Evolutionary conservation across 2,329 filamentous ascomycete species (phyloP), one percentile per base, ranked within the genome.

Genomic region (Ceratocystis alfenasii): DNA sequence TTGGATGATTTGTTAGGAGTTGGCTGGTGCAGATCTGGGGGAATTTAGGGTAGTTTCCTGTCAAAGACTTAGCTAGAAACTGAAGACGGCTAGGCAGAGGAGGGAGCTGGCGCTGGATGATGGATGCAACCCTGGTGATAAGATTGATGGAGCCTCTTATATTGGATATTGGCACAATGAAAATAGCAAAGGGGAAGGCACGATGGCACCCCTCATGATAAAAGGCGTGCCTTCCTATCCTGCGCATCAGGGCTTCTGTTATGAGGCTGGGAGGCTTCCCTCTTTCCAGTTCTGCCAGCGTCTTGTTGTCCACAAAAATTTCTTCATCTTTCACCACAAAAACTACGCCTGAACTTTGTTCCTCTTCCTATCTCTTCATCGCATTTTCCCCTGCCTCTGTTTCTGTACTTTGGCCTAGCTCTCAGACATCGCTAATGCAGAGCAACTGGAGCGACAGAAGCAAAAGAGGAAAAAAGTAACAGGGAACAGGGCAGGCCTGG

Each of bases 301-400:
- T 33, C 12, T 36, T 15, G 25, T 5, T 36, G 55, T 59, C 55
- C 28, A 33, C 25, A 36, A 59, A 41, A 33, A 10, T 36, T 36
- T 59, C 8, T 57, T n/a, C 15, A 33, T 30, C 28, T 33, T 59
- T 28, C 48, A 28, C 15, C 3, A 25, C 22, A 10, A 10, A 25
- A 25, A 53, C 20, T 8, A 3, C 10, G 10, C 6, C 12, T 1
- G 20, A 46, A 5, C 41, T 46, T 64, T 64, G 30, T 10, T 10
- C 10, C 46, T 64, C 62, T 20, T 25, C 22, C n/a, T 30, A 28
- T 65, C 20, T 65, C 50, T 64, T 64, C 15, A 55, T 64, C 33
- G 22, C 25, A n/a, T 30, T 59, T 65, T 36, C 63, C 15, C 20
- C 60, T 55, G 41, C 17, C 30, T 28, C n/a, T 62, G 17, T 30